A percentile compares a stretch with the other conserved stretches of the same genome.
These are phyloP conservation scores for Phoma sp. DNA, from an alignment of 2,329 filamentous ascomycete genomes.

Conservation along the genomic window DNA sequence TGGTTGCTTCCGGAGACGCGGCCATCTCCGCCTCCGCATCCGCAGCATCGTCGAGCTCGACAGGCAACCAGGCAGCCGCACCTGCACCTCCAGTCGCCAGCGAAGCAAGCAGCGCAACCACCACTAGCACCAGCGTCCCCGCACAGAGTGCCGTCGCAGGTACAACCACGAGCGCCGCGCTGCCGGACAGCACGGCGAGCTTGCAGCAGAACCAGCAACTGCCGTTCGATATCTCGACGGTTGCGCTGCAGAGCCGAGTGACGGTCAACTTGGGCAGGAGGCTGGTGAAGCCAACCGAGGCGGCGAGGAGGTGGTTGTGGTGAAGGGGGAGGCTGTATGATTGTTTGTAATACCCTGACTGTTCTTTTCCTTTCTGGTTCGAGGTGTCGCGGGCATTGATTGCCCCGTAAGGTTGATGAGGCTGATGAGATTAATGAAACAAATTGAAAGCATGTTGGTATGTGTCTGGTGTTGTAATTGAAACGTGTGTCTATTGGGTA, in stretches of 20 bases:
- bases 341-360: slow-evolving; percentile 8
- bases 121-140: slow-evolving; percentile 4
- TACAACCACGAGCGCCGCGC: slow-evolving; percentile 12
- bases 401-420: slow-evolving; percentile 3
- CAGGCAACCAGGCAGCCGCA: slow-evolving; percentile 5
- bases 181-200: slow-evolving; percentile 17
- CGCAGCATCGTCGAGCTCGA: slow-evolving; percentile 1
- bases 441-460: background rate
- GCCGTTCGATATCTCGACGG: slow-evolving; percentile 45
- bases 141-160: slow-evolving; percentile 36
- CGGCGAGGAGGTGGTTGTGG: slow-evolving; percentile 19
- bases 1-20: slow-evolving; percentile 22
- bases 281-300: slow-evolving; percentile 28
- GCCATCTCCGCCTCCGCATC: slow-evolving; percentile 12
- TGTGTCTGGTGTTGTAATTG: background rate
- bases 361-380: slow-evolving; percentile 2
- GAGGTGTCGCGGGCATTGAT: slow-evolving; percentile 3
- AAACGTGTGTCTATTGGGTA: slow-evolving; percentile 21
- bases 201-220: slow-evolving; percentile 25
- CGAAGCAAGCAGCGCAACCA: slow-evolving; percentile 5
- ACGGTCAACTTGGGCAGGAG: slow-evolving; percentile 43
- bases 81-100: slow-evolving; percentile 1
- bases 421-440: background rate
- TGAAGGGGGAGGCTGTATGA: background rate
- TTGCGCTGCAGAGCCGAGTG: slow-evolving; percentile 42